Conservation (phyloP, 2,329 filamentous ascomycete species). For the Colletotrichum endophyticum region DNA sequence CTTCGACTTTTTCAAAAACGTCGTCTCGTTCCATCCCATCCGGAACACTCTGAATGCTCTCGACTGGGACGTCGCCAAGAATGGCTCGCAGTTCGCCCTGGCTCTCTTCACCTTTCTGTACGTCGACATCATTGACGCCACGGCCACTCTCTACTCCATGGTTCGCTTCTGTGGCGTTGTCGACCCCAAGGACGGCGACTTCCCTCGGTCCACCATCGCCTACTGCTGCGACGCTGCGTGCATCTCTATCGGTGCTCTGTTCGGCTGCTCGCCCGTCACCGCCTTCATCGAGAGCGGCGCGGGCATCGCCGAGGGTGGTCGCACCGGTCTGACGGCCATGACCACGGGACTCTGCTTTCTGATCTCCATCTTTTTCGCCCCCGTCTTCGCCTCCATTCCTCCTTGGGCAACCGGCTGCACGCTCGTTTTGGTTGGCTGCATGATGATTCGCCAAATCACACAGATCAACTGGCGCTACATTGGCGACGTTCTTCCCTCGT, state of each 20-base stretch:
- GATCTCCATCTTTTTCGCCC: slow-evolving; percentile 75
- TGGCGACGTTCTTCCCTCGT: slow-evolving; percentile 77
- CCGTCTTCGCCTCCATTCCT: slow-evolving; percentile 77
- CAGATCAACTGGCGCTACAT: slow-evolving; percentile 80
- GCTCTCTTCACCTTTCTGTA: slow-evolving; percentile 81
- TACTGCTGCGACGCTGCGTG: slow-evolving; percentile 75
- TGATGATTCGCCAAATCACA: slow-evolving; percentile 79
- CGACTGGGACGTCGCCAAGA: slow-evolving; percentile 65
- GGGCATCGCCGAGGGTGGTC: slow-evolving; percentile 76
- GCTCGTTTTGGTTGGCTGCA: slow-evolving; percentile 73
- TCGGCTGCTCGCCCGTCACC: slow-evolving; percentile 74
- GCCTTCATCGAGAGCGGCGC: slow-evolving; percentile 79
- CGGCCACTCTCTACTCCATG: slow-evolving; percentile 82
- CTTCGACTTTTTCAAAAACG: slow-evolving; percentile 75
- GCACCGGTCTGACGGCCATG: slow-evolving; percentile 75
- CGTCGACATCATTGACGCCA: slow-evolving; percentile 80
- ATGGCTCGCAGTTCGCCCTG: slow-evolving; percentile 68
- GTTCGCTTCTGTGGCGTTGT: slow-evolving; percentile 74
- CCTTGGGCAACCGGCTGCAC: slow-evolving; percentile 81
- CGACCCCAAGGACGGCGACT: slow-evolving; percentile 73
- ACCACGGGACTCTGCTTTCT: slow-evolving; percentile 74
- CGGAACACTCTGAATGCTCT: slow-evolving; percentile 65
- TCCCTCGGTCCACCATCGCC: slow-evolving; percentile 82
- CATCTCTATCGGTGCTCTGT: slow-evolving; percentile 72
- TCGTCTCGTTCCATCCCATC: slow-evolving; percentile 76